Evolutionary conservation across 1,284 basidiomycete genomes (phyloP).

Genomic region (Agaricales sp.): DNA sequence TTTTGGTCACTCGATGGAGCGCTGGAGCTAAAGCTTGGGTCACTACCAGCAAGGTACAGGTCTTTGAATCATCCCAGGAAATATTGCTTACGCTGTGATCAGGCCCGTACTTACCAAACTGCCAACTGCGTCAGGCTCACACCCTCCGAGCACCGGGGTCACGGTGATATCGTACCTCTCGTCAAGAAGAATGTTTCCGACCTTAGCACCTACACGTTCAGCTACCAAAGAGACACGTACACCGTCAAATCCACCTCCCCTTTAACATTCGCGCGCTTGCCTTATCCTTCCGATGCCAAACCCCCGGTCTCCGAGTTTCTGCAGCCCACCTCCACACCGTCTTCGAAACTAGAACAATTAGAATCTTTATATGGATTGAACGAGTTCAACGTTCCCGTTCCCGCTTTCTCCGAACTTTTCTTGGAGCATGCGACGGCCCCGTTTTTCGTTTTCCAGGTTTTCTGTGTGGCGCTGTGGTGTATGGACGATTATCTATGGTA

Average conservation of each 20-base stretch:
- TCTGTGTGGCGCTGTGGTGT: slow-evolving; percentile 93
- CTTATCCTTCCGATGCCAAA: slow-evolving; percentile 78
- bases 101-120: slow-evolving; percentile 59
- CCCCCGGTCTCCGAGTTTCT: slow-evolving; percentile 69
- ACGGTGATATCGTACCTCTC: slow-evolving; percentile 83
- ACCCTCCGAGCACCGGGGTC: slow-evolving; percentile 80
- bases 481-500: slow-evolving; percentile 98
- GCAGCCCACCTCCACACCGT: slow-evolving; percentile 35
- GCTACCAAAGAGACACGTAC: too few species aligned
- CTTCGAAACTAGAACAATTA: slow-evolving; percentile 33
- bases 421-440: slow-evolving; percentile 86
- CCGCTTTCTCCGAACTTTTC: slow-evolving; percentile 83
- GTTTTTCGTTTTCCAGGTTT: slow-evolving; percentile 85
- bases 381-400: slow-evolving; percentile 92
- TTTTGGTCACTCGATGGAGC: slow-evolving; percentile 89
- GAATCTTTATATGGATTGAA: slow-evolving; percentile 76
- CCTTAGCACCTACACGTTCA: slow-evolving; percentile 72
- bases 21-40: slow-evolving; percentile 71
- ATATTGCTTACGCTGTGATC: slow-evolving; percentile 4
- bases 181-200: slow-evolving; percentile 50
- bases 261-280: slow-evolving; percentile 69
- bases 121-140: slow-evolving; percentile 82
- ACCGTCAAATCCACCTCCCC: slow-evolving; percentile 28
- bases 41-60: slow-evolving; percentile 55
- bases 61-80: slow-evolving; percentile 2